Evolutionary conservation across 2,329 filamentous ascomycete species (phyloP), one percentile per base, ranked within the genome.

Genomic region (Curvularia eragrostidis): DNA sequence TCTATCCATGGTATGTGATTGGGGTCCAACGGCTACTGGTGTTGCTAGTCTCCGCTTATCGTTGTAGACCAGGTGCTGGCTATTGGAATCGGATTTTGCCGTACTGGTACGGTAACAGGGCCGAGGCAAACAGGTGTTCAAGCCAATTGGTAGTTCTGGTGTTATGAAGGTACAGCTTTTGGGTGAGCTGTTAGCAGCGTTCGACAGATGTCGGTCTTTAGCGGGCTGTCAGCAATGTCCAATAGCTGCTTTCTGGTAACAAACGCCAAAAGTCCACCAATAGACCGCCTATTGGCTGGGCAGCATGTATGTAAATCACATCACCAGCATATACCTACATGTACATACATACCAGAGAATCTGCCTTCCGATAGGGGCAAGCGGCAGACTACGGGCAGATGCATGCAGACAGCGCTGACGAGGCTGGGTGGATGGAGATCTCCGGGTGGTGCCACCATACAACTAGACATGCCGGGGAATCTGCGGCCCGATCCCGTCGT

Each of bases 401-500:
- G 18, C 44, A 34, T 47, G 44, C 18, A 38, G 32, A 49, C 13
- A 23, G 13, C 5, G 47, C 21, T 15, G 32, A 26, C 32, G 32
- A 49, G 47, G 21, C 10, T 26, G 32, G 18, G 15, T 26, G 32
- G 32, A 6, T 26, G 32, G 26, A 48, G 30, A 24, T 34, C 19
- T 23, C 13, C 6, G 3, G 23, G 10, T 48, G n/a, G 23, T 21
- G 30, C 47, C 10, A 12, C 15, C 24, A 46, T n/a, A 8, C 42
- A 19, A 24, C 19, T 6, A 26, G 41, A 23, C 24, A 46, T 10
- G 23, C 32, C 51, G 23, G 50, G 15, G 15, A n/a, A 48, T 15
- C 51, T 32, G 42, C 51, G 51, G 42, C 24, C 51, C 51, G 51
- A 39, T 34, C 34, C 50, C 44, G 38, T 15, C 30, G 32, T 38